Evolutionary conservation across 176 grass and related monocot species (phyloP).

Genomic region (Oryza australiensis): DNA sequence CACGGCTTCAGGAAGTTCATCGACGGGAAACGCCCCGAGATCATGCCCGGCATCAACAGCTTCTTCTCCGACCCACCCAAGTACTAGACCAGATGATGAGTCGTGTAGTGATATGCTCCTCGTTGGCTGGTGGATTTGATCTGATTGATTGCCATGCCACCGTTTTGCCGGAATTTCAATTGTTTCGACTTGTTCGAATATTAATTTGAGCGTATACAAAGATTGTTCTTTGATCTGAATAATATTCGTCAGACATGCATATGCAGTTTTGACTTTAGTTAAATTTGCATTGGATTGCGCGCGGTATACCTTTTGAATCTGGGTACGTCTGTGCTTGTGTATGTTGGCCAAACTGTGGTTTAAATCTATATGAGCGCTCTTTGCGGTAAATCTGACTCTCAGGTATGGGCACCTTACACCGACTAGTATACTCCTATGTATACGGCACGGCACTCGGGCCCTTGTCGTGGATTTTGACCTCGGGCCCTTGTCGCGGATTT

Average conservation of each 20-base stretch:
- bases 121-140: neutral
- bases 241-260: neutral
- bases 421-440: no score
- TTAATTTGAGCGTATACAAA: neutral
- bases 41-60: conserved; percentile 55
- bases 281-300: neutral
- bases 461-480: no score
- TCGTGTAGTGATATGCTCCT: accelerated
- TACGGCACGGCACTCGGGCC: no score
- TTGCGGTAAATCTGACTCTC: no score
- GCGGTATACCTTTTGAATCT: no score
- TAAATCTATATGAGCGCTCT: no score
- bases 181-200: neutral
- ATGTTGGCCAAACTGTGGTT: no score
- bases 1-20: conserved; percentile 56
- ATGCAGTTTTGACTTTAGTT: neutral
- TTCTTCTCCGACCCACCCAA: conserved; percentile 52
- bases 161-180: neutral
- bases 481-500: no score
- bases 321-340: no score
- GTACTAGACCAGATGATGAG: neutral
- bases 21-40: conserved; percentile 46
- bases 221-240: neutral
- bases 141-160: no score
- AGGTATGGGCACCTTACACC: no score